Evolutionary conservation across 1,284 basidiomycete species (phyloP), one percentile per base, ranked within the genome.

Genomic region (Neotropicomus parvogracilis): DNA sequence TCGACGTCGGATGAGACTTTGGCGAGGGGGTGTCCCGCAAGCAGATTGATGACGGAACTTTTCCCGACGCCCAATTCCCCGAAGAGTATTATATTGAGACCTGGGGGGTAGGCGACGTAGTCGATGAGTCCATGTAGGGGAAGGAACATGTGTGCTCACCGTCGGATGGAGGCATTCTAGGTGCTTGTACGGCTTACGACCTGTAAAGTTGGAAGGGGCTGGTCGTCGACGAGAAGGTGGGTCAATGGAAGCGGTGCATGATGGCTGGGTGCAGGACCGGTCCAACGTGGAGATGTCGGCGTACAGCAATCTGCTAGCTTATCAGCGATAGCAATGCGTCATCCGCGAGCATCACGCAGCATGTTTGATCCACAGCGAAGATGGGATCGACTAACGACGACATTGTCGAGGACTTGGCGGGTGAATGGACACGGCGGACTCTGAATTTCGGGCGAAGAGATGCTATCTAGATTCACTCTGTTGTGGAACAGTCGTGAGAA

Each of bases 31-130:
- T 40, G 11, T 24, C 53, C 61, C 2, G 67, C 60, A 11, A 69
- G 53, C 19, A 66, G 59, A 43, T 65, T 69, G 40, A 65, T 50
- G 39, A 68, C 54, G 13, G 67, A 65, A 29, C 67, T 69, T 45
- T 69, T 65, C 28, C 67, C 64, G 34, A 56, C 64, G 1, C 62
- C 66, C 1, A 52, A 54, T 46, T 67, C 64, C 3, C 66, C 63
- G 20, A 67, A 64, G 45, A 64, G 63, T 11, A 64, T 46, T 20
- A 64, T 45, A 17, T 65, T 64, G 53, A 61, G 44, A 16, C 45
- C 34, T 35, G 31, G 13, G 12, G 9, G 6, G 6, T 13, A 9
- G 6, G 6, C 5, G 11, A 33, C 32, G 27, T 31, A n/a, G 21
- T 42, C 28, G n/a, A 48, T 29, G 39, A 47, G 44, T 43, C 8